Conservation (phyloP, 1,284 basidiomycete species). For the Phlebopus sp. region DNA sequence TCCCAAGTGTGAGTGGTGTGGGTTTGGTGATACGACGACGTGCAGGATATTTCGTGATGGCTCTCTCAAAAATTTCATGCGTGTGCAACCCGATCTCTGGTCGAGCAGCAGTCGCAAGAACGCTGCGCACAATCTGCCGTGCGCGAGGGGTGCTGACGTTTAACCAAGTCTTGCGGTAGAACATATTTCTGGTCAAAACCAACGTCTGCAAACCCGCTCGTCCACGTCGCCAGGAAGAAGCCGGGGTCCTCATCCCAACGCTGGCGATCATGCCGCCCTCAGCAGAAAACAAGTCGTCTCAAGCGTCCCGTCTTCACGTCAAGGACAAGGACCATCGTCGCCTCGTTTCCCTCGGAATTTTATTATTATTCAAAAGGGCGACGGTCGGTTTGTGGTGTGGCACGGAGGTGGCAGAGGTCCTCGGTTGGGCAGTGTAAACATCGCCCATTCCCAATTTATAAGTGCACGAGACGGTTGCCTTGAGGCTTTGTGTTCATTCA, state of each 20-base stretch:
- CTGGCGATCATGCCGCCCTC: too few relatives aligned
- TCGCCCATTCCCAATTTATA: constrained; percentile 31
- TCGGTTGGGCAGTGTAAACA: constrained; percentile 32
- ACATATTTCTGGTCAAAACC: too few relatives aligned
- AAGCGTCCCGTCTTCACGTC: too few relatives aligned
- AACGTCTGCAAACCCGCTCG: too few relatives aligned
- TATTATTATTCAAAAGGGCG: too few relatives aligned
- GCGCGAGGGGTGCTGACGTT: constrained; percentile 8
- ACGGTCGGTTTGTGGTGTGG: constrained; percentile 16
- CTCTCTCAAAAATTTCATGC: constrained; percentile 7
- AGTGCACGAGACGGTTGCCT: constrained; percentile 26
- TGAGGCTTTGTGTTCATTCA: constrained; percentile 13
- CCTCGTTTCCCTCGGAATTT: too few relatives aligned
- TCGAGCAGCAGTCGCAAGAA: constrained; percentile 5
- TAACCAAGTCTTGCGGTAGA: constrained; percentile 6
- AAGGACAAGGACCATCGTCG: too few relatives aligned
- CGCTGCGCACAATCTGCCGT: constrained; percentile 6
- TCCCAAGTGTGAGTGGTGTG: constrained; percentile 1
- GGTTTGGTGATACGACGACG: background rate
- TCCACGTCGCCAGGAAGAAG: too few relatives aligned
- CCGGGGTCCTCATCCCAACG: too few relatives aligned
- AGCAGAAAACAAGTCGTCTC: too few relatives aligned
- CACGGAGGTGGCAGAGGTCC: constrained; percentile 29
- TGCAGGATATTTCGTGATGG: background rate
- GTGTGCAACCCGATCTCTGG: constrained; percentile 2